Percentiles rank a stretch among this genome's conserved stretches.
Conservation (phyloP, 768 basidiomycete species). For the Butyriboletus loyo region DNA sequence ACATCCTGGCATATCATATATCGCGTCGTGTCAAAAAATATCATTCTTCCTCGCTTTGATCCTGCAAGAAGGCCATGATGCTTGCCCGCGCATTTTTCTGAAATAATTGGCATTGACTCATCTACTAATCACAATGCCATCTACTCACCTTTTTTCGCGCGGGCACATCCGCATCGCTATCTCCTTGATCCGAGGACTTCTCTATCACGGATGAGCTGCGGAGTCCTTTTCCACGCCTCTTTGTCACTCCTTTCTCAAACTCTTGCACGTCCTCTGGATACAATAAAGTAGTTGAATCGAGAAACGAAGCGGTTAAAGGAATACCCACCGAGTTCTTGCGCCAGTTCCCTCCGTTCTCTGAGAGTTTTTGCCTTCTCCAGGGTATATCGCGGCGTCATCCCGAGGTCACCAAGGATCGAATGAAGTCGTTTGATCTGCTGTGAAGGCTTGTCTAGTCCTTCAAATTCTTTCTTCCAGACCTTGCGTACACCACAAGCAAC, state of each 20-base stretch:
- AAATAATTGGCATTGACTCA: not conserved
- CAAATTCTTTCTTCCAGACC: constrained; percentile 72
- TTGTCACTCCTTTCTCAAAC: constrained; percentile 56
- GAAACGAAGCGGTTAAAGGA: not conserved
- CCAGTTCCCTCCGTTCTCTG: constrained; percentile 69
- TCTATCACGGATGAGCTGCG: constrained; percentile 15
- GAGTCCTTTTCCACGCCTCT: constrained; percentile 26
- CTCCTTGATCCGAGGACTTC: constrained; percentile 32
- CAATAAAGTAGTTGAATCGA: not conserved
- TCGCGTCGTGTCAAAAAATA: no score
- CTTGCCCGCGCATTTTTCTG: constrained; percentile 51
- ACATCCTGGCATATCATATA: not conserved
- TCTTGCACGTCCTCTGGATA: constrained; percentile 68
- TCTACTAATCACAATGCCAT: not conserved
- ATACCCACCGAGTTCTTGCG: constrained; percentile 69
- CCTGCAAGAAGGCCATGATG: constrained; percentile 68
- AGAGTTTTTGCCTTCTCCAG: constrained; percentile 80
- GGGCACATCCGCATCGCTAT: constrained; percentile 32
- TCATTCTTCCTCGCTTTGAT: constrained; percentile 62
- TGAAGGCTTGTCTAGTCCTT: constrained; percentile 50
- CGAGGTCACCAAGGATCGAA: constrained; percentile 63
- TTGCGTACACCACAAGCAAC: constrained; percentile 76
- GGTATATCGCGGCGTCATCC: constrained; percentile 77
- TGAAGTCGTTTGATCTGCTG: constrained; percentile 67
- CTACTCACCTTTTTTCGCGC: constrained; percentile 43